phyloP scores from a whole-genome alignment of 164 flowering plant species.

The Sedum album region DNA sequence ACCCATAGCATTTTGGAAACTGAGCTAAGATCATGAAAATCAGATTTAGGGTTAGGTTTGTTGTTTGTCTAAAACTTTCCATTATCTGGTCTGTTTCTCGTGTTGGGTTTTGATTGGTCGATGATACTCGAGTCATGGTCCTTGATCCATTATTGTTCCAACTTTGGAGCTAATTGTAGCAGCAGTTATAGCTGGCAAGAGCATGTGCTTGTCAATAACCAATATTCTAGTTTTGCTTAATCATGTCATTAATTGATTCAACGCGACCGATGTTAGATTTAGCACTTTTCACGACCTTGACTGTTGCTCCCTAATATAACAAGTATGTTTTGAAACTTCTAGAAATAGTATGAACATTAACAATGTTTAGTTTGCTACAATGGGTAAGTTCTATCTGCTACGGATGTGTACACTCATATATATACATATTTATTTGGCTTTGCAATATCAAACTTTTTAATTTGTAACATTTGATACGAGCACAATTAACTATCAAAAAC shows the following conservation, averaged over 20 bases:
- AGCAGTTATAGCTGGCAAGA: background rate
- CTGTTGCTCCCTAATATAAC: background rate
- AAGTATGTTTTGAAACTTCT: background rate
- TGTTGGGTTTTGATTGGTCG: slow-evolving; percentile 20
- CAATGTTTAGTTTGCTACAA: background rate
- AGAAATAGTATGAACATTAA: background rate
- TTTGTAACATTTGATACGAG: background rate
- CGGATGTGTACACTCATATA: background rate
- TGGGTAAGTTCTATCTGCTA: background rate
- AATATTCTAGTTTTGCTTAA: background rate
- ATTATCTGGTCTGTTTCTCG: slow-evolving; percentile 22
- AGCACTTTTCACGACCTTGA: background rate
- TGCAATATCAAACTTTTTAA: background rate
- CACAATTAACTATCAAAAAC: background rate
- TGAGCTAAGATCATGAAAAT: background rate
- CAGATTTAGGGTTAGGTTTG: background rate
- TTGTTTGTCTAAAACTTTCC: background rate
- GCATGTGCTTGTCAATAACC: background rate
- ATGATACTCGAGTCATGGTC: slow-evolving; percentile 10
- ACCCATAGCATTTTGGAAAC: background rate
- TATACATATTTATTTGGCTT: background rate
- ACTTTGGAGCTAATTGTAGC: background rate
- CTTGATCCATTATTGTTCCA: background rate
- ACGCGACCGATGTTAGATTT: background rate
- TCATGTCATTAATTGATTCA: background rate